Base-by-base conservation (phyloP, 2,329 filamentous ascomycete species). In the Purpureocillium takamizusanense region DNA sequence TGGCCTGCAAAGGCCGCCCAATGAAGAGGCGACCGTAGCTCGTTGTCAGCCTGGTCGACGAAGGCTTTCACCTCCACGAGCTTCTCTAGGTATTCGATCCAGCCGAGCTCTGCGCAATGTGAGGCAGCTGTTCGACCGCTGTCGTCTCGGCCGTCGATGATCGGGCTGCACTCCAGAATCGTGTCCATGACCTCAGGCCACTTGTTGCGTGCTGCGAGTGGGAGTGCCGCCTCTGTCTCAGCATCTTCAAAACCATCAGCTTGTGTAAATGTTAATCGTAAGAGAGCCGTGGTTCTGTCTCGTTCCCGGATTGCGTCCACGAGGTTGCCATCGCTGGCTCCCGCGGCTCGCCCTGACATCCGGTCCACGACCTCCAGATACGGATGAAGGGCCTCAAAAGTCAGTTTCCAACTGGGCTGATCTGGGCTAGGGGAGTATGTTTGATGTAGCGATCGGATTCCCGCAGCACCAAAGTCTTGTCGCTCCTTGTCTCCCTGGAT, bases 41-140 rank as follows among this genome's bases (percentile, higher is more conserved):
- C 13, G 12, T 40, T 25, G 14, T 46, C 44, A 2, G 33, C 11
- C n/a, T 17, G 38, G 16, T 48, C 44, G 34, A 44, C 8, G 17
- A 31, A 29, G 0, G 37, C 39, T 2, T 44, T 40, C 1, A 16
- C 32, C 1, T 33, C 10, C 14, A 38, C 40, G 2, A 49, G 33
- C 9, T 9, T 16, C 28, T 27, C 23, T 6, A 46, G 10, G 12
- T 40, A 37, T 10, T 10, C 11, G 23, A 38, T 21, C 17, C 34
- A 18, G 4, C 46, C 46, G 15, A 39, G 30, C 18, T 48, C 41
- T 6, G 44, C 46, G 10, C 40, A 42, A 18, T 45, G 29, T 2
- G 45, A 47, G 18, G 41, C 30, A 31, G 42, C 46, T 2, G 42
- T 43, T 31, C 43, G 43, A 6, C 44, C 42, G 4, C 33, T 28